Base-by-base conservation (phyloP, 2,329 filamentous ascomycete genomes). In the Penicillium verrucosum region DNA sequence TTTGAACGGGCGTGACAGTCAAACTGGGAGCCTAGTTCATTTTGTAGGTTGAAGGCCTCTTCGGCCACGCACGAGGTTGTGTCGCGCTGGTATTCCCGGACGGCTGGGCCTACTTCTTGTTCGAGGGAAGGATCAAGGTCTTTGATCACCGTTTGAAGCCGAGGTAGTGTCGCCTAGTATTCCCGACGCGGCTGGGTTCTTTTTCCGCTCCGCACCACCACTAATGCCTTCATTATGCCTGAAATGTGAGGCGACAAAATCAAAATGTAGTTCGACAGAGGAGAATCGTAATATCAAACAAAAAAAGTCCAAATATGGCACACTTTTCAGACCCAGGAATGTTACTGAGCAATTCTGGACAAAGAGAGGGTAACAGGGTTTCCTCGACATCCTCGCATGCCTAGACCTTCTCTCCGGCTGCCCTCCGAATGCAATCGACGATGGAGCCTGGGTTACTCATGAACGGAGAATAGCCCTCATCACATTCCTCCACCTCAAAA, bases 381-480 rank as follows among this genome's bases (percentile, higher is more conserved):
- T 25, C n/a, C 14, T 27, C 3, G 21, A 27, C 10, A 4, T 6
- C 7, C 8, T 30, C 8, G 7, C 16, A 21, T 40, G 18, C 2
- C n/a, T 54, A 48, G 2, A 54, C 29, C 16, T 48, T 49, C 29
- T 69, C 67, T 8, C 64, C 65, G 18, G 68, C 66, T 18, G 62
- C 68, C 36, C 61, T 51, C 21, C 63, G 61, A 45, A 70, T 34
- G 49, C 63, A 69, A 10, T 60, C 60, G 21, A 65, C 63, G 25
- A 70, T 57, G 34, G 66, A 69, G 0, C 25, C 49, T 12, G 68
- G 66, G 38, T 70, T 66, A 36, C 68, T 70, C 53, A 70, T 48
- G 30, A 66, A 69, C 9, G 68, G 68, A 11, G 68, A 64, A 41
- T 70, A 67, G 0, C 66, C 68, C 50, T 70, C 68, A 29, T 69